Evolutionary conservation across 805 yeast genomes (phyloP).

Genomic region (Metschnikowia amazonensis): DNA sequence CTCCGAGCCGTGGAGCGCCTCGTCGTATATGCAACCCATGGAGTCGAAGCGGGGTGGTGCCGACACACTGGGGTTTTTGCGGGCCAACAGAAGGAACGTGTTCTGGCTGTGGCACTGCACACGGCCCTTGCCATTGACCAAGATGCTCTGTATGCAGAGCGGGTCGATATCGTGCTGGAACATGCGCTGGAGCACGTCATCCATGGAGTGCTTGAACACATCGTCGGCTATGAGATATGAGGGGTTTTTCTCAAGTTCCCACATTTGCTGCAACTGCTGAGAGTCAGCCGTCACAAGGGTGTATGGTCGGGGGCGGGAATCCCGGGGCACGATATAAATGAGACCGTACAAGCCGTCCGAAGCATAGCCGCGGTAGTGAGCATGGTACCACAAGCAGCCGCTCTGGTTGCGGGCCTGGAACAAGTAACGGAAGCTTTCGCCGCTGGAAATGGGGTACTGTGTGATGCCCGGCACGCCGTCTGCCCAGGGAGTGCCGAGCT

Average conservation of each 20-base stretch:
- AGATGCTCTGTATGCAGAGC: conserved; percentile 28
- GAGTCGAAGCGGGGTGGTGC: conserved; percentile 17
- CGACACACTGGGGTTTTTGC: conserved; percentile 12
- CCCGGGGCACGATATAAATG: conserved; percentile 38
- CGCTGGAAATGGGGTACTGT: conserved; percentile 48
- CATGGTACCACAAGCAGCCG: conserved; percentile 57
- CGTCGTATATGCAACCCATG: conserved; percentile 22
- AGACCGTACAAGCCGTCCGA: conserved; percentile 50
- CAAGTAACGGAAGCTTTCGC: conserved; percentile 37
- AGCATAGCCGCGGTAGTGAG: conserved; percentile 46
- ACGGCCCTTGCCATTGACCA: conserved; percentile 31
- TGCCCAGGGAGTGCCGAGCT: conserved; percentile 42
- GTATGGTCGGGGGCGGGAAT: conserved; percentile 29
- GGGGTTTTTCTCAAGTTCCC: conserved; percentile 24
- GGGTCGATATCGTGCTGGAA: conserved; percentile 31
- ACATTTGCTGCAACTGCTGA: conserved; percentile 27
- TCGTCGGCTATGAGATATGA: conserved; percentile 35
- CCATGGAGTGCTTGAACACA: conserved; percentile 34
- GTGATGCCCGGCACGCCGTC: conserved; percentile 52
- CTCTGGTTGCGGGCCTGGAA: conserved; percentile 38
- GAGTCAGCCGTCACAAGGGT: conserved; percentile 21
- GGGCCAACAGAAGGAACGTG: conserved; percentile 15
- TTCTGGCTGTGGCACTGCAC: conserved; percentile 20
- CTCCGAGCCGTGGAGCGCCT: conserved; percentile 12
- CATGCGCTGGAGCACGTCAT: conserved; percentile 33